Evolutionary conservation across 176 grass and related monocot species (phyloP), one percentile per base, ranked within the genome.

Genomic region (Tillandsia fasciculata): DNA sequence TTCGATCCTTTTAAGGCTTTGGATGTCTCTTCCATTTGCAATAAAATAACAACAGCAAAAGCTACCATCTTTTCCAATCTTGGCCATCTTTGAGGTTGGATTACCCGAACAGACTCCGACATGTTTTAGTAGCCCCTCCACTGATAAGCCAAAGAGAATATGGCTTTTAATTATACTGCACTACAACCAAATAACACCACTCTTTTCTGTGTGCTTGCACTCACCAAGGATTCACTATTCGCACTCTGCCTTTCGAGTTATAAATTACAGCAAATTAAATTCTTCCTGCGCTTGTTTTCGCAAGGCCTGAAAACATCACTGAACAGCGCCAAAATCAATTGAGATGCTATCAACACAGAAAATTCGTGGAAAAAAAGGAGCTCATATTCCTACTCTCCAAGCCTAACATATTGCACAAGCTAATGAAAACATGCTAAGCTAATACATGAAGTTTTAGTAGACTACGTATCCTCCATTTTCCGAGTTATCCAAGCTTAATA

Each of bases 31-130:
- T 70, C 66, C 52, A 52, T 64, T 77, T 5, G 2, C 59, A 14
- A 70, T 52, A 69, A 74, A 52, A 50, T 81, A 64, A 64, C 59
- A 11, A 75, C 57, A 11, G 47, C 70, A 51, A 65, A 76, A 29
- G 12, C 29, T 18, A 66, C 70, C 70, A 81, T 81, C 80, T 86
- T 90, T 90, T 81, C 74, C 87, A 79, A 67, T 83, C 80, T 12
- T 78, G 7, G 80, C 50, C 80, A 77, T 80, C 72, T 80, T n/a
- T 84, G 67, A 84, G 18, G 64, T 87, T 81, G 48, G 64, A 24
- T 52, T 73, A 73, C 54, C 54, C 69, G 77, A 82, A 72, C 67
- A 71, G 26, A 78, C 15, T 72, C 48, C 50, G 51, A 33, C 64
- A 68, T 69, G 63, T 7, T 61, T 22, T 61, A 20, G 2, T 61